These are phyloP conservation scores for Saccharomycopsis fodiens DNA, from an alignment of 805 yeast genomes.

Conservation along the genomic window DNA sequence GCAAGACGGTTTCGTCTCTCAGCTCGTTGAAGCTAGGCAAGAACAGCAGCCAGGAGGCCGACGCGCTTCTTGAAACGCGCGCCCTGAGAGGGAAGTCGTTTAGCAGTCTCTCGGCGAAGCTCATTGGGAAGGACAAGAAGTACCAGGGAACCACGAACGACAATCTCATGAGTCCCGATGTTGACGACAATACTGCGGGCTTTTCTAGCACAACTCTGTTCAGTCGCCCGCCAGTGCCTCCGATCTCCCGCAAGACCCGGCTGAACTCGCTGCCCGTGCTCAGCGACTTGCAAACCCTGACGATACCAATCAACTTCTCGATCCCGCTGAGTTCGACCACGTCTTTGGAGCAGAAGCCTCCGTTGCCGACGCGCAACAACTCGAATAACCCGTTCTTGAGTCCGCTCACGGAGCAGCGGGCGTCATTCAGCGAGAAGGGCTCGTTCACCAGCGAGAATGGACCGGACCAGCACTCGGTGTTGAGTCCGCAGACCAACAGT, in stretches of 20 bases:
- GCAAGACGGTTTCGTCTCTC: not conserved
- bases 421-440: not conserved
- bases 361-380: not conserved
- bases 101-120: not conserved
- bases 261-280: not conserved
- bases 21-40: not conserved
- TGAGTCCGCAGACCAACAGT: not conserved
- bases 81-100: not conserved
- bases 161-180: not conserved
- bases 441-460: too few relatives aligned
- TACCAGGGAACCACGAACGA: not conserved
- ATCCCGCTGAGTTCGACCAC: not conserved
- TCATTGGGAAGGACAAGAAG: not conserved
- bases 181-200: not conserved
- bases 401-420: slow-evolving; percentile 5
- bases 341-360: not conserved
- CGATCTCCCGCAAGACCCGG: not conserved
- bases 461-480: not conserved
- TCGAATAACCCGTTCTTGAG: slow-evolving; percentile 13
- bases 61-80: not conserved
- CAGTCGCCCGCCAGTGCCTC: not conserved
- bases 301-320: not conserved
- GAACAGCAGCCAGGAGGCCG: not conserved
- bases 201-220: not conserved
- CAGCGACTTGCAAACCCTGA: not conserved